Percentiles rank a stretch among this genome's conserved stretches.
phyloP scores from a whole-genome alignment of 192 early-diverging fungal genomes.

The Glomus cerebriforme region DNA sequence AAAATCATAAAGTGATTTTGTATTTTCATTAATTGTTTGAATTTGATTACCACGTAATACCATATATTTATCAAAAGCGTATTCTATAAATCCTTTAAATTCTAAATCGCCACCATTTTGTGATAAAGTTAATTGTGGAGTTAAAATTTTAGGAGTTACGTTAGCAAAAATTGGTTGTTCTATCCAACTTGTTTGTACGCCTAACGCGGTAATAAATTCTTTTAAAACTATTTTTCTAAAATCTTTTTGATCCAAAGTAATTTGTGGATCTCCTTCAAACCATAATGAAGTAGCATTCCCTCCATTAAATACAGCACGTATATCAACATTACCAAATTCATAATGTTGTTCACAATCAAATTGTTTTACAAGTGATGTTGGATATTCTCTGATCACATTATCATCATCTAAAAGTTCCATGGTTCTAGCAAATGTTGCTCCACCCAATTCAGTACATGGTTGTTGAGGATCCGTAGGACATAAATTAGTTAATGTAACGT shows the following conservation, averaged over 20 bases:
- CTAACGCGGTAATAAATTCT: background rate
- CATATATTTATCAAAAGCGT: slow-evolving; percentile 35
- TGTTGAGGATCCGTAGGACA: background rate
- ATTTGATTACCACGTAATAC: slow-evolving; percentile 11
- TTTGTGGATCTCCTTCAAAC: background rate
- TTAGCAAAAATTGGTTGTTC: background rate
- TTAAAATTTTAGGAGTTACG: background rate
- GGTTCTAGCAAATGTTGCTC: background rate
- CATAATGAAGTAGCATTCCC: background rate
- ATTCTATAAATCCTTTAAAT: slow-evolving; percentile 30
- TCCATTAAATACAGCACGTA: background rate
- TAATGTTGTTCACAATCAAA: background rate
- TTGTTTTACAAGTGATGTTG: background rate
- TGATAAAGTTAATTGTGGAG: background rate
- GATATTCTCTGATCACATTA: background rate
- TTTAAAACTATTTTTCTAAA: background rate
- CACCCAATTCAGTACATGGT: background rate
- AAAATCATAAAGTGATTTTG: background rate
- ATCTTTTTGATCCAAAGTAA: background rate
- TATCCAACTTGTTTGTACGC: background rate
- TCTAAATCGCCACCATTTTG: background rate
- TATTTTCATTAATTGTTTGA: background rate
- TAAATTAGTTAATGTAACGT: background rate
- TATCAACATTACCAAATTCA: background rate
- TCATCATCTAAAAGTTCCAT: background rate